Evolutionary conservation across 768 basidiomycete genomes (phyloP).

Genomic region (Pleurotus eryngii): DNA sequence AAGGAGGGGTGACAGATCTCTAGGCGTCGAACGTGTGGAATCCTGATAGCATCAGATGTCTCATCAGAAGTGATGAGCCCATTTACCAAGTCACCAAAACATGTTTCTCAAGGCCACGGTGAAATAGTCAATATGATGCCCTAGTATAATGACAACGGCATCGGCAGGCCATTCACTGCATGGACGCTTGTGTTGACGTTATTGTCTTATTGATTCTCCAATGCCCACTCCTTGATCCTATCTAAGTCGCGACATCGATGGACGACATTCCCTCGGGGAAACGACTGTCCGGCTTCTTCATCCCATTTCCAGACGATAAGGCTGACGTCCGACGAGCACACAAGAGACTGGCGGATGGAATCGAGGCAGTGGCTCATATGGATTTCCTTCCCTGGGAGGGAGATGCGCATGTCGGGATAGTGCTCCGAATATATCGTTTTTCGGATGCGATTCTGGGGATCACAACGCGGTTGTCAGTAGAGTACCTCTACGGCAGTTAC

Average conservation of each 20-base stretch:
- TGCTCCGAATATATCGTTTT: conserved; percentile 12
- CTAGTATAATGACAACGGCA: too few species aligned
- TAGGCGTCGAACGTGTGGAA: too few species aligned
- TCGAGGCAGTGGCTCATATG: conserved; percentile 20
- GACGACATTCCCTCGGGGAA: not conserved
- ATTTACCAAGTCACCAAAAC: too few species aligned
- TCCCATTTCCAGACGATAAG: conserved; percentile 22
- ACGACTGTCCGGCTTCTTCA: not conserved
- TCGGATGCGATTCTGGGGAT: conserved; percentile 15
- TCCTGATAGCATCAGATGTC: too few species aligned
- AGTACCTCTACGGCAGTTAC: not conserved
- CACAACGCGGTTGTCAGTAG: too few species aligned
- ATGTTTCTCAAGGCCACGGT: too few species aligned
- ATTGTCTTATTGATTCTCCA: not conserved
- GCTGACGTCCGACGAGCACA: conserved; percentile 18
- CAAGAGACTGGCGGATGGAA: conserved; percentile 14
- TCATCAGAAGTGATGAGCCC: not conserved
- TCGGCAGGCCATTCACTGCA: too few species aligned
- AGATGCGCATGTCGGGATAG: conserved; percentile 13
- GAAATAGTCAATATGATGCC: too few species aligned
- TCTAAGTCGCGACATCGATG: conserved; percentile 18
- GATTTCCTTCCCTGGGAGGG: not conserved
- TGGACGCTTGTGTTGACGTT: too few species aligned
- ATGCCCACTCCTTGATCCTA: conserved; percentile 16
- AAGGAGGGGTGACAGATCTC: too few species aligned